These are phyloP conservation scores for Beta lomatogona DNA, from an alignment of 179 eudicot species.

Conservation along the genomic window DNA sequence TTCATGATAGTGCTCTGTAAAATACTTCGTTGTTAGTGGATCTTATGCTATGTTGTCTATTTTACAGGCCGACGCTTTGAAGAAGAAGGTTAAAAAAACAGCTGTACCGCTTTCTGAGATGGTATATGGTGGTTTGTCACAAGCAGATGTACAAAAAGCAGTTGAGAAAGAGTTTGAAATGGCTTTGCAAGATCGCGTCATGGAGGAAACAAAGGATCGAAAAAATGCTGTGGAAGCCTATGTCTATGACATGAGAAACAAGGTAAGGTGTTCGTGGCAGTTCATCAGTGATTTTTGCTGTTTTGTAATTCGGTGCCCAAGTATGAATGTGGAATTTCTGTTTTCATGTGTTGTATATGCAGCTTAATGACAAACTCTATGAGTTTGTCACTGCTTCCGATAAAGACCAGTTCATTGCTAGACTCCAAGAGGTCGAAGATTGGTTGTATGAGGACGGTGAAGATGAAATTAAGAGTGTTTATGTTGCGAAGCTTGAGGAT, in stretches of 20 bases:
- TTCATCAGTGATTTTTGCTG: neutral
- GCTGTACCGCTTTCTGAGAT: slow-evolving; percentile 65
- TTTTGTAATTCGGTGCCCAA: neutral
- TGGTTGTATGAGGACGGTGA: slow-evolving; percentile 98
- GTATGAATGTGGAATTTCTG: neutral
- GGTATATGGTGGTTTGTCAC: slow-evolving; percentile 65
- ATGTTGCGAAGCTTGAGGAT: slow-evolving; percentile 88
- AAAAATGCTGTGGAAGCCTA: slow-evolving; percentile 97
- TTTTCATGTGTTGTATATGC: slow-evolving; percentile 17
- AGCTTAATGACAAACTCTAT: slow-evolving; percentile 79
- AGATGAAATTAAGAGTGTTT: slow-evolving; percentile 92
- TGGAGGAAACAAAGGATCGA: slow-evolving; percentile 93
- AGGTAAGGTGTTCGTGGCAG: slow-evolving; percentile 44
- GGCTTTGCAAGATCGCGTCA: slow-evolving; percentile 93
- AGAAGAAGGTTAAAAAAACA: slow-evolving; percentile 83
- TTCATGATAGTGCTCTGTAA: neutral
- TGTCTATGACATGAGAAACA: slow-evolving; percentile 92
- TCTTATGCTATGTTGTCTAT: neutral
- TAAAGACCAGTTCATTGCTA: slow-evolving; percentile 65
- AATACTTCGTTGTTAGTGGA: neutral
- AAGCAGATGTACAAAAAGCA: slow-evolving; percentile 70
- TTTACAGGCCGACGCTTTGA: slow-evolving; percentile 66
- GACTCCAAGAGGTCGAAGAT: slow-evolving; percentile 83
- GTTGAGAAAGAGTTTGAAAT: slow-evolving; percentile 90
- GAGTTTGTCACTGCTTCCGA: slow-evolving; percentile 74